Evolutionary conservation across 2,329 filamentous ascomycete species (phyloP), one percentile per base, ranked within the genome.

Genomic region (Sclerotiophoma versabilis): DNA sequence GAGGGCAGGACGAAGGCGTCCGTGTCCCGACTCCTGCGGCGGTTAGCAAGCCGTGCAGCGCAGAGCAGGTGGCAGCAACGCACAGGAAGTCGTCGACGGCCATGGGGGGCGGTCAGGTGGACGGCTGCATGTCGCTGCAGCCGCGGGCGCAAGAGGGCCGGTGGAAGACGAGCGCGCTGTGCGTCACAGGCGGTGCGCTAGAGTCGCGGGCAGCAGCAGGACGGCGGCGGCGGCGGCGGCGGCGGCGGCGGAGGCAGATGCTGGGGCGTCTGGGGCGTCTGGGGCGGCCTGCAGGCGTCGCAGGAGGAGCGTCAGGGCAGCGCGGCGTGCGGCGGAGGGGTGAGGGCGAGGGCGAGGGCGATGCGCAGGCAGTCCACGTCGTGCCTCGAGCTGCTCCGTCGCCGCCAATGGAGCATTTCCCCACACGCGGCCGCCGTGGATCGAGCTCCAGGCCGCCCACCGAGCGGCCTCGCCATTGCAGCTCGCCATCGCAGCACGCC

Each of bases 1-100:
- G 74, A 70, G 41, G 76, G 70, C 56, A 75, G 67, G 51, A 79
- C 78, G 62, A 81, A 76, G 56, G 75, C 64, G 55, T 79, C 72
- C 49, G 77, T 77, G 48, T 81, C 79, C 59, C 74, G 76, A 72
- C 76, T 78, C 59, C 78, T 80, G 62, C 37, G 27, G 43, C 33
- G 22, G 62, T 70, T 43, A 69, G 66, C 55, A 33, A 49, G 25
- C 30, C 7, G 44, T 22, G 27, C 30, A 30, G 9, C 1, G 32
- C 33, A 53, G 10, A 32, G 23, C 17, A 5, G 12, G 23, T 4
- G 17, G 15, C 17, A 22, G 34, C 37, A 7, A 59, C 68, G n/a
- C 33, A 73, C 72, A 74, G 53, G 41, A 70, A 74, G 58, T 74
- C 73, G 58, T 75, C 73, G 52, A 75, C 73, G 43, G 73, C 73